phyloP scores from a whole-genome alignment of 306 rosid genomes.

The Urtica urens region DNA sequence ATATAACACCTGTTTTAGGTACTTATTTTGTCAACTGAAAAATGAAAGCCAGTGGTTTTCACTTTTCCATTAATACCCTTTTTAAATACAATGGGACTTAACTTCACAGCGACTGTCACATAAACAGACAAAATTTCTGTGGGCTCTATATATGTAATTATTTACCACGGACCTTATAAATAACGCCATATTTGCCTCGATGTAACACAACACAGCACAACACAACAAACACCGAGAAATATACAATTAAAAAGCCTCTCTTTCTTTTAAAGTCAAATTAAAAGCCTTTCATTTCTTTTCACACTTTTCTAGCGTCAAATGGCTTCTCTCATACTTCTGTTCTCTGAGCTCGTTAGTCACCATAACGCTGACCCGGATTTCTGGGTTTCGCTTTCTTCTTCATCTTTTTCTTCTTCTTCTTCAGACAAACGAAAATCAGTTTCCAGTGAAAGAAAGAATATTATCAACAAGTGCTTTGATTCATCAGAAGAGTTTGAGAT shows the following conservation, averaged over 20 bases:
- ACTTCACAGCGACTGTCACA: no score
- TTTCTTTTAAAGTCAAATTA: no score
- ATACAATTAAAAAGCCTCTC: no score
- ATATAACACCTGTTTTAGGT: no score
- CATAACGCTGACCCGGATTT: constrained; percentile 8
- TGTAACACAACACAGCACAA: neutral
- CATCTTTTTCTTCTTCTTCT: neutral
- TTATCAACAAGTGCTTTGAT: neutral
- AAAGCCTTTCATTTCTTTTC: neutral
- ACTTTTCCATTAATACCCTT: neutral
- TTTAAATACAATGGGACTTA: neutral
- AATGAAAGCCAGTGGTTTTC: neutral
- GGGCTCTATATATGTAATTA: no score
- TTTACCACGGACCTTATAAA: no score
- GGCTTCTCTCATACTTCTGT: constrained; percentile 13
- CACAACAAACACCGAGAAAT: neutral
- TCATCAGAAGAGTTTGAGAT: neutral
- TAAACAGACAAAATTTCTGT: neutral
- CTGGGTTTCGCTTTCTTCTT: neutral
- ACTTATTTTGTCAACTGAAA: no score
- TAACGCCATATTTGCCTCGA: neutral
- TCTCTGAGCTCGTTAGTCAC: constrained; percentile 10
- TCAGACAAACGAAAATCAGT: neutral
- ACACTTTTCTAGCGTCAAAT: neutral
- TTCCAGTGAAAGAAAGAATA: neutral